Conservation (phyloP, 139 green algal species). For the Chlamydomonas applanata region DNA sequence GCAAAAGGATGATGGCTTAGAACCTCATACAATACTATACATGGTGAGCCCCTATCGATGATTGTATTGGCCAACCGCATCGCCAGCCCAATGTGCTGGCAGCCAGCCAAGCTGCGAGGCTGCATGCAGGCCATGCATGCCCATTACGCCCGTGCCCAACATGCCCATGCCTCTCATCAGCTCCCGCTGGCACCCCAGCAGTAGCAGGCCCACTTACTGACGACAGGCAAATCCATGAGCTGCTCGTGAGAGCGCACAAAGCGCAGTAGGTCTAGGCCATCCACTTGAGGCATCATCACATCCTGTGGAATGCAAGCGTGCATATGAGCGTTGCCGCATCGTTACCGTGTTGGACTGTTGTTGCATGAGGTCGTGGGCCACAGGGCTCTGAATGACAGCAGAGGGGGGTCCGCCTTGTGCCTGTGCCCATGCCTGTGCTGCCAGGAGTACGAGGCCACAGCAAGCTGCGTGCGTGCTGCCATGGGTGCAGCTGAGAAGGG, state of each 20-base stretch:
- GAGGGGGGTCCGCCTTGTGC: neutral
- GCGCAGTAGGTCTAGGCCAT: slow-evolving; percentile 78
- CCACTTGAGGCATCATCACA: slow-evolving; percentile 89
- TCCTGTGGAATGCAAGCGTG: slow-evolving; percentile 51
- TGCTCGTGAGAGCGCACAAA: slow-evolving; percentile 64
- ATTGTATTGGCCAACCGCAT: too few species aligned
- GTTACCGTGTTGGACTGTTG: neutral
- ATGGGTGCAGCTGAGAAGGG: neutral
- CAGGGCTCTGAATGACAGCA: neutral
- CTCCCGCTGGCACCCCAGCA: too few species aligned
- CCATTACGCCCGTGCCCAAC: too few species aligned
- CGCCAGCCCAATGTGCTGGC: too few species aligned
- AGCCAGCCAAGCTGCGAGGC: too few species aligned
- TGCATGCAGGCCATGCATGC: too few species aligned
- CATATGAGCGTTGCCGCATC: neutral
- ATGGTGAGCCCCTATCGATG: too few species aligned
- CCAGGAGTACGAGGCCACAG: neutral
- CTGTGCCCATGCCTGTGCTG: neutral
- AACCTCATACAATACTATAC: too few species aligned
- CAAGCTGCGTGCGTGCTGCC: neutral
- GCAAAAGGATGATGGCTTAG: too few species aligned
- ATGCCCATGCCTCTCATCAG: too few species aligned
- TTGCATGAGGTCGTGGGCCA: neutral
- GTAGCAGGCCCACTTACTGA: slow-evolving; percentile 64
- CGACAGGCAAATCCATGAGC: slow-evolving; percentile 74